Evolutionary conservation across 345 rosid species (phyloP), one percentile per base, ranked within the genome.

Genomic region (Hibiscus syriacus): DNA sequence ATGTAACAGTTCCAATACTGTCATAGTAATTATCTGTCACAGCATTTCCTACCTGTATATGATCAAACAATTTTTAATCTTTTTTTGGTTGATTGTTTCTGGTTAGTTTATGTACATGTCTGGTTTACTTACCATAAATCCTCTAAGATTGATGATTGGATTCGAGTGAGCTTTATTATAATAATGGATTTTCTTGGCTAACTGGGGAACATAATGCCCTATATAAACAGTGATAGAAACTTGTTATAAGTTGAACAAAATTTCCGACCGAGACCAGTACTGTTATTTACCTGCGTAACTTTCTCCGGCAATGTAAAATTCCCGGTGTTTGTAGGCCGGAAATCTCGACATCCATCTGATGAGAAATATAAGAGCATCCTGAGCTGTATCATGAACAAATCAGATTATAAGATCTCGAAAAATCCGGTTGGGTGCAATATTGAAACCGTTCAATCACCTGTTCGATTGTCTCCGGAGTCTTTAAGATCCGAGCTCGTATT

Each of bases 131-230:
- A 92, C 98, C 52, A 91, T 80, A 86, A 91, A 86, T 62, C 99
- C 99, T 84, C 86, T 87, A 62, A 91, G 84, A 74, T 89, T 90
- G 64, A 94, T 80, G 78, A 82, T 64, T 11, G 90, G 95, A 17
- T 64, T 76, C 11, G 81, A 49, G 57, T 69, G 65, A 6, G 55
- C 85, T 72, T 83, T 83, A 55, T 89, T 91, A 59, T 91, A 79
- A 34, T 87, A 90, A 59, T 76, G 67, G 46, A 94, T 83, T 76
- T 80, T 85, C 85, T 84, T 94, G 0, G 95, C 97, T 67, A 94
- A 74, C 76, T 94, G 99, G 6, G 97, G 99, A 78, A 91, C 89
- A 71, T 91, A 94, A 66, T 94, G 99, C 57, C 98, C 97, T 92
- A 52, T 16, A 20, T 17, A 60, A 60, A 60, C 50, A 61, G 20